Base-by-base conservation (phyloP, 805 yeast species). In the Blastobotrys peoriensis region DNA sequence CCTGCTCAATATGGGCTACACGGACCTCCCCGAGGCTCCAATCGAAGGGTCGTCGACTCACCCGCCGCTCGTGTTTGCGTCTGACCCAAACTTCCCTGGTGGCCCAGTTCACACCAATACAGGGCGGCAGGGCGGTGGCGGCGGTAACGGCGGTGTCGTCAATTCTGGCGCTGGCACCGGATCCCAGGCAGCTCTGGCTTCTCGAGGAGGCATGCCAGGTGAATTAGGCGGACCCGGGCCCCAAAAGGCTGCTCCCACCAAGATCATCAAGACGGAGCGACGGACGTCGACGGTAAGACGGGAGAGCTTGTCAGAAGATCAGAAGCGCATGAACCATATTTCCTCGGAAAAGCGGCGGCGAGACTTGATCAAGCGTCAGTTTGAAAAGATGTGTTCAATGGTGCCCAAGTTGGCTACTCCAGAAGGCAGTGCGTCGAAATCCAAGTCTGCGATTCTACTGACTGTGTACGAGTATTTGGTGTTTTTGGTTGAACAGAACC, bases 321-420 rank as follows among this genome's bases (percentile, higher is more conserved):
- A 66, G 49, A 61, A 63, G 34, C 57, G 74, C 17, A 42, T 52
- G 37, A 68, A 66, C 45, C 73, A 69, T 46, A 58, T 67, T 22
- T 54, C 58, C 17, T 61, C 65, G 36, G 73, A 69, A 43, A 64
- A 68, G 54, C 58, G 63, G 22, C 61, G 73, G 1, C 58, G 73
- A 3, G 68, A 65, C 44, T 47, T 50, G 27, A 69, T 69, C 50
- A 66, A 65, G 51, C 55, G 51, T 35, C 59, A 62, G 33, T 66
- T 66, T 47, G 60, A 60, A n/a, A 62, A 59, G 38, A 52, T 69
- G 55, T 58, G 66, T 40, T 42, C 49, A 6, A 49, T 68, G 41
- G 65, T 68, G 10, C 73, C 73, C 4, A 55, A 47, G 8, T 44
- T 56, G 35, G 42, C 43, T 8, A 44, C 37, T n/a, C 20, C 33